A percentile compares a stretch with the other conserved stretches of the same genome.
phyloP scores from a whole-genome alignment of 305 asterid species.

The Solanum hybrid region DNA sequence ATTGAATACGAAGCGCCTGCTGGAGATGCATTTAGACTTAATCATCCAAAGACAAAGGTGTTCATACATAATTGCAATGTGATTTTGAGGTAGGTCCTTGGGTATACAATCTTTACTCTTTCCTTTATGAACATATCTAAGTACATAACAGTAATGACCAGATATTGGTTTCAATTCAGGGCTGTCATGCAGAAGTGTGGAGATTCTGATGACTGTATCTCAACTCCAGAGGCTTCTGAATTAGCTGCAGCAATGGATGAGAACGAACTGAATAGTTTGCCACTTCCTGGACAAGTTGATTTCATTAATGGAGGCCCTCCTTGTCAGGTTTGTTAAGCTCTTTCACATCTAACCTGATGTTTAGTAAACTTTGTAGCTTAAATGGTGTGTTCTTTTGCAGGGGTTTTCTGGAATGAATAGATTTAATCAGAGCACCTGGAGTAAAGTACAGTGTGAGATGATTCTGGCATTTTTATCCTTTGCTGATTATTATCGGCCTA shows the following conservation, averaged over 20 bases:
- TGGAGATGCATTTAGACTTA: slow-evolving; percentile 89
- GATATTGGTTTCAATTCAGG: slow-evolving; percentile 19
- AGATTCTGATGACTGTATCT: slow-evolving; percentile 37
- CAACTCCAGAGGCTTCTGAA: slow-evolving; percentile 40
- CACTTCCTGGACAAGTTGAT: slow-evolving; percentile 45
- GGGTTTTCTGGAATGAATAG: slow-evolving; percentile 54
- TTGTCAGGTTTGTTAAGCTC: slow-evolving; percentile 32
- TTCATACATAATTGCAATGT: slow-evolving; percentile 86
- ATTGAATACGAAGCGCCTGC: slow-evolving; percentile 93
- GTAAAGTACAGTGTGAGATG: slow-evolving; percentile 54
- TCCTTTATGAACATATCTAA: not conserved
- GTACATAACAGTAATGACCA: not conserved
- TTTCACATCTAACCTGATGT: not conserved
- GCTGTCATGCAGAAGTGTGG: slow-evolving; percentile 42
- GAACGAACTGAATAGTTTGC: slow-evolving; percentile 30
- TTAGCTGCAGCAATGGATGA: slow-evolving; percentile 26
- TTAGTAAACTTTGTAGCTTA: not conserved
- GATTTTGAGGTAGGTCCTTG: slow-evolving; percentile 56
- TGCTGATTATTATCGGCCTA: slow-evolving; percentile 43
- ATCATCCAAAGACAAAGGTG: slow-evolving; percentile 69
- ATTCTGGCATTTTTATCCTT: slow-evolving; percentile 42
- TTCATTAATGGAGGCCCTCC: slow-evolving; percentile 55
- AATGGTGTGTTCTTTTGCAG: slow-evolving; percentile 16
- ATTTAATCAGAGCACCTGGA: slow-evolving; percentile 42
- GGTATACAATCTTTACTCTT: not conserved